Conservation (phyloP, 768 basidiomycete species). For the Mycena albidolilacea region DNA sequence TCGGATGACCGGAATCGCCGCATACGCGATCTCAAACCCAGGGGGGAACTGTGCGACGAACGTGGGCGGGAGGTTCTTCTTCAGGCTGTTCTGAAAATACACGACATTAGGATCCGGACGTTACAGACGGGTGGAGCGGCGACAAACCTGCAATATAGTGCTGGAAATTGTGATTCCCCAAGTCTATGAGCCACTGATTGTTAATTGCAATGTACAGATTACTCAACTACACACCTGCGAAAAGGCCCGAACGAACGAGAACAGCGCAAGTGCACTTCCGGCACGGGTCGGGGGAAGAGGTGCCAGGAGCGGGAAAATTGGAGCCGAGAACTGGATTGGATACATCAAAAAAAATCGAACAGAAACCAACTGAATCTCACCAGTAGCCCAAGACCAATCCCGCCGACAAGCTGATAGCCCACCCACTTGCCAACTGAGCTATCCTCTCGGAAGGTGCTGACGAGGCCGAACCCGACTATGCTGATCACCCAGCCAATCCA, state of each 20-base stretch:
- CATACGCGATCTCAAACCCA: slow-evolving; percentile 16
- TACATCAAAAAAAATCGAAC: no score
- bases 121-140: not conserved
- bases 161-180: not conserved
- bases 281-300: slow-evolving; percentile 51
- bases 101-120: no score
- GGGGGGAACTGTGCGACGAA: slow-evolving; percentile 19
- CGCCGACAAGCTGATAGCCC: slow-evolving; percentile 45
- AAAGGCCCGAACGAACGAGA: slow-evolving; percentile 41
- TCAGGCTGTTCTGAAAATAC: slow-evolving; percentile 54
- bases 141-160: not conserved
- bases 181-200: not conserved
- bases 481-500: slow-evolving; percentile 53
- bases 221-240: not conserved
- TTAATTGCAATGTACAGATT: no score
- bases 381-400: slow-evolving; percentile 7
- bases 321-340: slow-evolving; percentile 26
- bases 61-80: slow-evolving; percentile 20
- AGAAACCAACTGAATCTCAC: not conserved
- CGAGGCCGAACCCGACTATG: slow-evolving; percentile 54
- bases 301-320: slow-evolving; percentile 57
- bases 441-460: slow-evolving; percentile 45
- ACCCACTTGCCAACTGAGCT: slow-evolving; percentile 40
- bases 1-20: slow-evolving; percentile 32
- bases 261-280: slow-evolving; percentile 55